Evolutionary conservation across 2,329 filamentous ascomycete genomes (phyloP), one percentile per base, ranked within the genome.

Genomic region (Ophiostoma tasmaniense): DNA sequence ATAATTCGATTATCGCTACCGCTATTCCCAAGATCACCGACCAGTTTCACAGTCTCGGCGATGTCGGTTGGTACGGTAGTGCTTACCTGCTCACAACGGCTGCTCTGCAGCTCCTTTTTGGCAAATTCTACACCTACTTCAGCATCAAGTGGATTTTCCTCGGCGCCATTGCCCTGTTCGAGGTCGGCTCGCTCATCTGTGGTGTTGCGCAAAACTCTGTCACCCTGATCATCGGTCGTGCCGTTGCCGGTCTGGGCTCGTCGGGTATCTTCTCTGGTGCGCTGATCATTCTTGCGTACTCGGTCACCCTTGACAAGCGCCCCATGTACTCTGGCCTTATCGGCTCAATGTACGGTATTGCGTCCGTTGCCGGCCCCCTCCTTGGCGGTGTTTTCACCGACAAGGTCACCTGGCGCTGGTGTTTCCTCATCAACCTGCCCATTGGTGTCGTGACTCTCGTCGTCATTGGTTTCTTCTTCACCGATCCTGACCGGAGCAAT

Each of bases 11-110:
- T 66, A 76, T 78, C 61, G 75, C 76, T 3, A 77, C 76, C 6
- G 77, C 77, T 52, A 78, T 78, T 64, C 77, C 77, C 35, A 77
- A 76, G 67, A 78, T 78, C 66, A 77, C 77, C 1, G 74, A 76
- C 71, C 73, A 77, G 64, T 76, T 79, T 73, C 75, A 78, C 64
- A 75, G 78, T 59, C 75, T 81, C 0, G 74, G 75, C 25, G 80
- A 81, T 69, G 77, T 81, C 13, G 79, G 78, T 67, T 82, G 80
- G 80, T 81, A 81, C 67, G 79, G 79, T 10, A 76, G 76, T 22
- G 77, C 77, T 25, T 78, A 79, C 71, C 72, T 78, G 70, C 74
- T 80, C 68, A 78, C 78, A 37, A 73, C 75, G 28, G 72, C 75
- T 67, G 75, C 77, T 0, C 74, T 78, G 59, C 77, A 78, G 71